Base-by-base conservation (phyloP, 1,284 basidiomycete species). In the Fomitopsis betulina region DNA sequence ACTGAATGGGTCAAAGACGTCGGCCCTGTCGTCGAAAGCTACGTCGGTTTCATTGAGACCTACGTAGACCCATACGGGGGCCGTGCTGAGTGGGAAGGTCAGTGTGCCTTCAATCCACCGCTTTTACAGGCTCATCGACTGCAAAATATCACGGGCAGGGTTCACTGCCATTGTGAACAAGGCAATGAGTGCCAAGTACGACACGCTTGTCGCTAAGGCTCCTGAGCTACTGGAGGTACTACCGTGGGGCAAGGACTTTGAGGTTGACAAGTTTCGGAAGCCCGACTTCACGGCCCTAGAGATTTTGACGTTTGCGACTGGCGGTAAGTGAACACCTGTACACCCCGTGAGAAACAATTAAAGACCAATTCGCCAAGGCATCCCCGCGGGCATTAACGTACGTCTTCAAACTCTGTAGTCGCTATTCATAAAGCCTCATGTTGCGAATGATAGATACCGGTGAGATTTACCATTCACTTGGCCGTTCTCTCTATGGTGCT, bases 161-260 rank as follows among this genome's bases (percentile, higher is more conserved):
- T 94, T 94, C 71, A 91, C 91, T 32, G 91, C 92, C 5, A 87
- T 93, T 63, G 93, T 94, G 53, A 84, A 94, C 76, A 94, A 94
- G 73, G 75, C 82, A 60, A 78, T 91, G 55, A 91, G 89, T 64
- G 84, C 84, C 8, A 93, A 91, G 73, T 94, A 93, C 66, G 89
- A 89, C 65, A 80, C 72, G 15, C 79, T 94, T 27, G 91, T 94
- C 35, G 77, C 87, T 55, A 72, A 79, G 30, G 93, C 92, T 15
- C 85, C 90, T 0, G 81, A 86, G 58, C 77, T 93, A 37, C 90
- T 94, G 74, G 85, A 92, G 70, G 82, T 76, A 30, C 76, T 94
- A 27, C 92, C 93, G 0, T 94, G 93, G 93, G 91, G 91, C 3
- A 73, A 81, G 62, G 82, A 86, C 66, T 94, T 88, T 62, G 93